Evolutionary conservation across 768 basidiomycete species (phyloP).

Genomic region (Cytidiella melzeri): DNA sequence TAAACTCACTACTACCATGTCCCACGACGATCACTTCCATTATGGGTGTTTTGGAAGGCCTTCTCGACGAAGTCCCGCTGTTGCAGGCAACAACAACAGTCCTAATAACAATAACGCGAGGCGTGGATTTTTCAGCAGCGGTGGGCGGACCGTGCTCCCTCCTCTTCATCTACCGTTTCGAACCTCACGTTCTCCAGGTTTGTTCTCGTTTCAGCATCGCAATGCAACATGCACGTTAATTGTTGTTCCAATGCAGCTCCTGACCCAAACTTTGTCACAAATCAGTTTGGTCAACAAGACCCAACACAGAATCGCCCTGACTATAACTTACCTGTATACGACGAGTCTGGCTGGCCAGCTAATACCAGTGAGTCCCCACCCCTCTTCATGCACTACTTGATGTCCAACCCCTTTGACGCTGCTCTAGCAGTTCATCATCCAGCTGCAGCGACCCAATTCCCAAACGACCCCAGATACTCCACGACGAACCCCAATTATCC

Average conservation of each 20-base stretch:
- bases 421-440: conserved; percentile 11
- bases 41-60: conserved; percentile 53
- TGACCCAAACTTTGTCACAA: conserved; percentile 40
- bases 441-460: conserved; percentile 16
- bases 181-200: conserved; percentile 89
- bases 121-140: conserved; percentile 62
- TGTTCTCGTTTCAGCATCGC: conserved; percentile 34
- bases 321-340: conserved; percentile 33
- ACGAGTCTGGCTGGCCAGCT: conserved; percentile 22
- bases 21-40: conserved; percentile 63
- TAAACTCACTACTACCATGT: conserved; percentile 45
- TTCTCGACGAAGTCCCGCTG: conserved; percentile 57
- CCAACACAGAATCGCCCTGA: conserved; percentile 57
- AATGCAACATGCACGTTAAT: conserved; percentile 26
- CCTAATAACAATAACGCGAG: conserved; percentile 20
- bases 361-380: conserved; percentile 21
- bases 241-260: conserved; percentile 57
- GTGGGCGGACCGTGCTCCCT: conserved; percentile 87
- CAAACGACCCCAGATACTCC: conserved; percentile 44
- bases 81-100: conserved; percentile 31
- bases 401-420: neutral
- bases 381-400: neutral
- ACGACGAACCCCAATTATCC: conserved; percentile 37
- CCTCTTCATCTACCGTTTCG: conserved; percentile 80
- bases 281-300: conserved; percentile 58